Evolutionary conservation across 805 yeast species (phyloP).

Genomic region (Schizosaccharomyces octosporus): DNA sequence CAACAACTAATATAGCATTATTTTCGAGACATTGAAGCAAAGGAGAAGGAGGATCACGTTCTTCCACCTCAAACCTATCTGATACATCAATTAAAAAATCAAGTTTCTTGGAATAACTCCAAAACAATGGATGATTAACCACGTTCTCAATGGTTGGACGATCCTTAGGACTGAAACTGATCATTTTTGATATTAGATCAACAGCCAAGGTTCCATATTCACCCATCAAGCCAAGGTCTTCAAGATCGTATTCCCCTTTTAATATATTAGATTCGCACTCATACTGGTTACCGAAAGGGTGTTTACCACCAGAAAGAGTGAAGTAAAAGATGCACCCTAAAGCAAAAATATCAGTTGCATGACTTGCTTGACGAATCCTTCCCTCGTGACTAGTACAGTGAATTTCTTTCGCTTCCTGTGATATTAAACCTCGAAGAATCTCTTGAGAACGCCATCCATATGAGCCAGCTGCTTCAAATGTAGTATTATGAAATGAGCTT

Average conservation of each 20-base stretch:
- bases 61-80: conserved; percentile 71
- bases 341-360: conserved; percentile 82
- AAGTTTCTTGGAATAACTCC: conserved; percentile 49
- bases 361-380: conserved; percentile 35
- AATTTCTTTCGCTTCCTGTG: conserved; percentile 7
- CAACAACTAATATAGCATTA: conserved; percentile 21
- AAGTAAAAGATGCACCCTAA: conserved; percentile 86
- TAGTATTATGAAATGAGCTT: conserved; percentile 76
- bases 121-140: conserved; percentile 68
- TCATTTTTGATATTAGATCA: conserved; percentile 53
- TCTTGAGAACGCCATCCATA: conserved; percentile 99
- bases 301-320: conserved; percentile 56
- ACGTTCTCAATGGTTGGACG: conserved; percentile 53
- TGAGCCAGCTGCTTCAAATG: conserved; percentile 86
- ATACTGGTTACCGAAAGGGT: conserved; percentile 89
- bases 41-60: conserved; percentile 52
- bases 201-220: conserved; percentile 35
- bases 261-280: conserved; percentile 73
- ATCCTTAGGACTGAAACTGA: conserved; percentile 32
- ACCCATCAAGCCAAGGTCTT: conserved; percentile 20
- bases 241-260: conserved; percentile 31
- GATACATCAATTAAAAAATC: conserved; percentile 71
- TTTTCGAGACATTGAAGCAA: conserved; percentile 31
- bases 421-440: conserved; percentile 16
- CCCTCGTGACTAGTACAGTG: conserved; percentile 14